phyloP scores from a whole-genome alignment of 202 grass and related monocot species.

The Brachypodium distachyon region DNA sequence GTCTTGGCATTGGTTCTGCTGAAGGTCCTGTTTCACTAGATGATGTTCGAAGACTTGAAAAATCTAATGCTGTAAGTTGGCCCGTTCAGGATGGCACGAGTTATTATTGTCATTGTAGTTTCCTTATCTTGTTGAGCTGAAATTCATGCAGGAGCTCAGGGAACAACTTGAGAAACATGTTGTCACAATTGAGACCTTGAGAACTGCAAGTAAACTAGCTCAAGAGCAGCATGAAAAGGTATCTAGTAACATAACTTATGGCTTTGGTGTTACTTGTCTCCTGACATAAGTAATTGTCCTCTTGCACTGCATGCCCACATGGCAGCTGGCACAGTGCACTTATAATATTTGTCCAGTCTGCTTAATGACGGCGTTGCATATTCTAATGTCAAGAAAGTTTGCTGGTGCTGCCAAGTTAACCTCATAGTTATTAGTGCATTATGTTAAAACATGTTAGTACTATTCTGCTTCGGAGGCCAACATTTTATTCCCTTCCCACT shows the following conservation, averaged over 20 bases:
- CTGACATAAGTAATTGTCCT: background rate
- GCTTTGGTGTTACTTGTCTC: background rate
- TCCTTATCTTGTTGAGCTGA: conserved; percentile 19
- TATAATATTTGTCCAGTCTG: conserved; percentile 1
- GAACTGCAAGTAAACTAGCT: conserved; percentile 33
- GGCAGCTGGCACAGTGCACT: too few species aligned
- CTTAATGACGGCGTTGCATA: background rate
- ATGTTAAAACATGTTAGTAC: background rate
- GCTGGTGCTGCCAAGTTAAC: conserved; percentile 1
- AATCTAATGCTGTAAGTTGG: conserved; percentile 73
- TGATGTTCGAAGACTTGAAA: conserved; percentile 84
- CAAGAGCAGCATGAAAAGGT: conserved; percentile 82
- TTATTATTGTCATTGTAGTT: conserved; percentile 4
- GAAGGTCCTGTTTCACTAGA: conserved; percentile 91
- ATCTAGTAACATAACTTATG: background rate
- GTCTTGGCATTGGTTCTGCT: conserved; percentile 89
- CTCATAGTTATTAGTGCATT: background rate
- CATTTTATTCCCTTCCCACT: background rate
- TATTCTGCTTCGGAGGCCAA: background rate
- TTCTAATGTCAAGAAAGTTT: conserved; percentile 6
- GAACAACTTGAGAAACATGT: conserved; percentile 86
- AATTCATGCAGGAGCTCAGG: conserved; percentile 77
- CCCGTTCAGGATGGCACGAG: conserved; percentile 9
- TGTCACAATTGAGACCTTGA: conserved; percentile 74
- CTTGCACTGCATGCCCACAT: background rate